These are phyloP conservation scores for Dendrocalamus latiflorus DNA, from an alignment of 202 grass and related monocot genomes.

Conservation along the genomic window DNA sequence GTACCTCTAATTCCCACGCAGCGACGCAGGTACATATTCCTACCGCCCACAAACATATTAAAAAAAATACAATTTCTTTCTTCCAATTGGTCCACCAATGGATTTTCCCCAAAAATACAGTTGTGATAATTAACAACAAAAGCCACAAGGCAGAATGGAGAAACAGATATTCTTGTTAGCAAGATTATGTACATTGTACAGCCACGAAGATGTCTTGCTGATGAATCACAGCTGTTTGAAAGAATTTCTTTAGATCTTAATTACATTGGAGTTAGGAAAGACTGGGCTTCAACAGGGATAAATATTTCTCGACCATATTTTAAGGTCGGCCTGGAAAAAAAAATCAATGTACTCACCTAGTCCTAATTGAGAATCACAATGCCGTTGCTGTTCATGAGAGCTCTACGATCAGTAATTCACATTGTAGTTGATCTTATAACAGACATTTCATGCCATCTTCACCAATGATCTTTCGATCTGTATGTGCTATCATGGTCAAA, in stretches of 20 bases:
- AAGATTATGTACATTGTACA: conserved; percentile 38
- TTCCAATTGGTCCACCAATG: neutral
- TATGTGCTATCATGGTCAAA: conserved; percentile 29
- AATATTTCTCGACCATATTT: conserved; percentile 20
- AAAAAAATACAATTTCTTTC: neutral
- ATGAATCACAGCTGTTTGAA: conserved; percentile 36
- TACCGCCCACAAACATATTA: neutral
- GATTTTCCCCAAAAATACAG: neutral
- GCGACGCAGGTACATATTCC: neutral
- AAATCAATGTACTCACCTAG: conserved; percentile 14
- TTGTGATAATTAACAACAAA: neutral
- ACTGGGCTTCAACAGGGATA: conserved; percentile 29
- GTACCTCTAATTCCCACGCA: neutral
- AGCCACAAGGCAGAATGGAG: neutral
- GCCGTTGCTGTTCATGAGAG: conserved; percentile 18
- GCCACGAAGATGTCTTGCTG: conserved; percentile 27
- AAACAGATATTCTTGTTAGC: conserved; percentile 26
- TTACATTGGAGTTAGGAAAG: conserved; percentile 43
- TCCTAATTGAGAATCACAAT: conserved; percentile 36
- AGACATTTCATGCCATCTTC: conserved; percentile 21
- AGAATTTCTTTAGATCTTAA: conserved; percentile 43
- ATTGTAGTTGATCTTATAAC: conserved; percentile 15
- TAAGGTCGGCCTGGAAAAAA: conserved; percentile 20
- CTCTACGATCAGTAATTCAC: conserved; percentile 34
- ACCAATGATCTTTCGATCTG: conserved; percentile 21